Conservation (phyloP, 352 stramenopile species). For the Blastocystis sp. region DNA sequence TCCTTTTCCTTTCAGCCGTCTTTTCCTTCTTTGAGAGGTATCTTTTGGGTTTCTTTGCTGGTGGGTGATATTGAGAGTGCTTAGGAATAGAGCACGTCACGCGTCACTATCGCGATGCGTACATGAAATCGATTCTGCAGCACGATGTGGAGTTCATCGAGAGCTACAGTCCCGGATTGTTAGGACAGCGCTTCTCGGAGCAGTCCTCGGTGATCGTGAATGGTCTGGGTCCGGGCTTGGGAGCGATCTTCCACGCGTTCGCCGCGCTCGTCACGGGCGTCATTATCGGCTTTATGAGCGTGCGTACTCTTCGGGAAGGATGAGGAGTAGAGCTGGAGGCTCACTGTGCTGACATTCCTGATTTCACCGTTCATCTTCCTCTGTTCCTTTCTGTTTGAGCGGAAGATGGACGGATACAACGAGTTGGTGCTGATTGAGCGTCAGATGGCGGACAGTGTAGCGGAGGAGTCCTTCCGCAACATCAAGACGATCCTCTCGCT, state of each 20-base stretch:
- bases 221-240: conserved; percentile 50
- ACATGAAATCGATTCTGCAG: conserved; percentile 46
- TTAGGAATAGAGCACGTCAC: conserved; percentile 35
- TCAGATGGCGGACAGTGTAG: conserved; percentile 79
- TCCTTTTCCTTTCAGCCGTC: not conserved
- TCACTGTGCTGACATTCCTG: conserved; percentile 41
- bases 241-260: conserved; percentile 24
- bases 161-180: conserved; percentile 15
- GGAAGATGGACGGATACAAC: conserved; percentile 28
- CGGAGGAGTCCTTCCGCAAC: conserved; percentile 82
- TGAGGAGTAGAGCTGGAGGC: conserved; percentile 48
- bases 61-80: not conserved
- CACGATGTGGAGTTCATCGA: conserved; percentile 72
- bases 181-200: conserved; percentile 47
- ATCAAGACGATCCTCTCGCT: conserved; percentile 83
- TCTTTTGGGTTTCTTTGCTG: conserved; percentile 37
- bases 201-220: conserved; percentile 46
- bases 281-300: conserved; percentile 37
- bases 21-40: conserved; percentile 35
- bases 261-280: conserved; percentile 14
- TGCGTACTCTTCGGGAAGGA: not conserved
- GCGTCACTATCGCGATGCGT: conserved; percentile 16
- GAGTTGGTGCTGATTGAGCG: conserved; percentile 33
- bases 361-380: conserved; percentile 32
- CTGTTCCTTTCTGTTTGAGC: conserved; percentile 11